Evolutionary conservation across 352 stramenopile species (phyloP).

Genomic region (Pythium graminicola): DNA sequence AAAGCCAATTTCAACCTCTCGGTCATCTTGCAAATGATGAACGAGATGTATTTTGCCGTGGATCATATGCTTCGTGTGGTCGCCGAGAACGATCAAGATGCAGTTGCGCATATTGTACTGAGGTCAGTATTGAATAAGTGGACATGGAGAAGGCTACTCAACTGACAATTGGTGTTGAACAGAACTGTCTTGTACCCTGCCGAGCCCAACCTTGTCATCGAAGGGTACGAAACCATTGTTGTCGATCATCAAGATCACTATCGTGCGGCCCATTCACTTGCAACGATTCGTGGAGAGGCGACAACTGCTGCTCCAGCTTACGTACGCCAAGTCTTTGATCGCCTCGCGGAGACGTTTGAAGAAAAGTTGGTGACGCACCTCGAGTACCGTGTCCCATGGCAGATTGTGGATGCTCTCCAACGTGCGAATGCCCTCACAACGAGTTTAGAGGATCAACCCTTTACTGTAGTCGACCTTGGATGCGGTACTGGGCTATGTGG

Average conservation of each 20-base stretch:
- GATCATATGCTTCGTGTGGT: conserved; percentile 68
- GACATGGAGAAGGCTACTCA: neutral
- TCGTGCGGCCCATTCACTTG: conserved; percentile 56
- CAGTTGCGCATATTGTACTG: conserved; percentile 70
- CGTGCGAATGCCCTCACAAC: conserved; percentile 30
- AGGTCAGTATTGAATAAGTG: conserved; percentile 22
- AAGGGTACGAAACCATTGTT: conserved; percentile 46
- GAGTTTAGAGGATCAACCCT: conserved; percentile 8
- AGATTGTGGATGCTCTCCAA: conserved; percentile 61
- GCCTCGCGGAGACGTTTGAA: conserved; percentile 72
- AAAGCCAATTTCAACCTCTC: conserved; percentile 76
- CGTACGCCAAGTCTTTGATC: conserved; percentile 72
- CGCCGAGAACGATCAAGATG: conserved; percentile 51
- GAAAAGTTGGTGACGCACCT: conserved; percentile 74
- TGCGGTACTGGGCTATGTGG: conserved; percentile 78
- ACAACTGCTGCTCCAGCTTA: conserved; percentile 53
- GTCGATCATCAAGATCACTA: conserved; percentile 32
- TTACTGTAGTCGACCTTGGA: conserved; percentile 50
- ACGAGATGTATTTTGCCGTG: conserved; percentile 63
- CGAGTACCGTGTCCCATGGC: conserved; percentile 75
- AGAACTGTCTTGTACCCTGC: conserved; percentile 60
- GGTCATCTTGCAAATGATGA: conserved; percentile 63
- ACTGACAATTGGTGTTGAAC: neutral
- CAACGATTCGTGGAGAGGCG: conserved; percentile 45
- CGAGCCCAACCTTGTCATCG: conserved; percentile 46